phyloP scores from a whole-genome alignment of 352 stramenopile genomes.

The Blastocystis sp. region DNA sequence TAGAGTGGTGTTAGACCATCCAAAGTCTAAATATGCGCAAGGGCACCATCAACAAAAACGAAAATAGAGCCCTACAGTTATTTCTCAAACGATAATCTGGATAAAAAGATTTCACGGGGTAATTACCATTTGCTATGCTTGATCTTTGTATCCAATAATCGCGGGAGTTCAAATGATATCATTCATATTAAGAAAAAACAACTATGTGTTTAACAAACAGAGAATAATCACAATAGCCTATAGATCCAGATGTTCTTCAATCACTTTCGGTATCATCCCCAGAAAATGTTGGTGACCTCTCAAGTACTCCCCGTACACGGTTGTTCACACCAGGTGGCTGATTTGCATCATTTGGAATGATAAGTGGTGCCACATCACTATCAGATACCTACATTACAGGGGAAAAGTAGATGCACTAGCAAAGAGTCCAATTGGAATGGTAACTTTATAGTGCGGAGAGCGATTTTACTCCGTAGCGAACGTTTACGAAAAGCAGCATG shows the following conservation, averaged over 20 bases:
- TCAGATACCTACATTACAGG: neutral
- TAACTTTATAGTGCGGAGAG: neutral
- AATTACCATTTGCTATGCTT: too few species aligned
- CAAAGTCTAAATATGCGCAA: neutral
- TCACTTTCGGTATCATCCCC: neutral
- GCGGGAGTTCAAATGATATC: too few species aligned
- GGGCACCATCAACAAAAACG: neutral
- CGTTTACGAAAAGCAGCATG: constrained; percentile 30
- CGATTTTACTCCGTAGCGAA: constrained; percentile 31
- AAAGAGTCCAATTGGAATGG: neutral
- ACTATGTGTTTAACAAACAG: neutral
- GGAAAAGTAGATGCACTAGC: neutral
- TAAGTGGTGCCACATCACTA: neutral
- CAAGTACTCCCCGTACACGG: neutral
- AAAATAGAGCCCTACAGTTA: neutral
- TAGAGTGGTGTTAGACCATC: neutral
- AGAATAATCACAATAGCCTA: neutral
- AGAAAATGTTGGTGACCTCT: neutral
- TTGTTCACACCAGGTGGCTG: neutral
- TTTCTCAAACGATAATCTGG: neutral
- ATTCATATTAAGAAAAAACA: neutral
- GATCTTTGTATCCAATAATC: too few species aligned
- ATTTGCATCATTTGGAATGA: neutral
- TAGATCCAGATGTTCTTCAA: neutral
- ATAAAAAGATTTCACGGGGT: neutral